Percentiles rank a stretch among this genome's conserved stretches.
Conservation (phyloP, 140 eudicot species). For the Bidens hawaiensis region DNA sequence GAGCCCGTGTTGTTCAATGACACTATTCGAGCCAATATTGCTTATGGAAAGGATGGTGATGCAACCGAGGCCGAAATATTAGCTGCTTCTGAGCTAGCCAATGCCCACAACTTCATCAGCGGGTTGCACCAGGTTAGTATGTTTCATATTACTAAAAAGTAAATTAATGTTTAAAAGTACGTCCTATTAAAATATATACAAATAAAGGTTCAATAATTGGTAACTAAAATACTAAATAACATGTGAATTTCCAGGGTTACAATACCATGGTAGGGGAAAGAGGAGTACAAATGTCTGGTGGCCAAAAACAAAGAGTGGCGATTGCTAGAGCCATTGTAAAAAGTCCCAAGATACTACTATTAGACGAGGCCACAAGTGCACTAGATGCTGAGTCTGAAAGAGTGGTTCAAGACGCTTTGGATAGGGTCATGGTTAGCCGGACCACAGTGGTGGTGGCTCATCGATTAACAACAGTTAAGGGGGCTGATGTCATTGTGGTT, state of each 20-base stretch:
- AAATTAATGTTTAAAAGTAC: too few species aligned
- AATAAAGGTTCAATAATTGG: too few species aligned
- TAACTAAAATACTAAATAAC: not conserved
- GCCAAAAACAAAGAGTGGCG: conserved; percentile 83
- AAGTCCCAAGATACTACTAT: conserved; percentile 62
- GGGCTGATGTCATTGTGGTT: conserved; percentile 70
- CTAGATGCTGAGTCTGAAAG: conserved; percentile 82
- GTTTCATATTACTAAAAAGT: not conserved
- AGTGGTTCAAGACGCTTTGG: conserved; percentile 77
- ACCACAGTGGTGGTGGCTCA: conserved; percentile 86
- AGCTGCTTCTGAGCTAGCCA: conserved; percentile 76
- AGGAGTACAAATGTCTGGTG: conserved; percentile 79
- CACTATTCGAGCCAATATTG: conserved; percentile 79
- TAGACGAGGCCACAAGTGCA: conserved; percentile 88
- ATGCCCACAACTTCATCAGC: conserved; percentile 86
- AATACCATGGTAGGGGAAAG: conserved; percentile 86
- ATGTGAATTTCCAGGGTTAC: conserved; percentile 51
- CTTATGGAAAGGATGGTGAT: conserved; percentile 75
- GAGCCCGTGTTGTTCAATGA: conserved; percentile 82
- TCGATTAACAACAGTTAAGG: conserved; percentile 65
- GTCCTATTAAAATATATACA: not conserved
- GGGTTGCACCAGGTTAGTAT: conserved; percentile 54
- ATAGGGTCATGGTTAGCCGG: conserved; percentile 62
- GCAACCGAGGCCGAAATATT: conserved; percentile 79
- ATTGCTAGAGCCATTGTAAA: conserved; percentile 78